Percentiles rank a stretch among this genome's conserved stretches.
These are phyloP conservation scores for Pholiota conissans DNA, from an alignment of 768 basidiomycete genomes.

Conservation along the genomic window DNA sequence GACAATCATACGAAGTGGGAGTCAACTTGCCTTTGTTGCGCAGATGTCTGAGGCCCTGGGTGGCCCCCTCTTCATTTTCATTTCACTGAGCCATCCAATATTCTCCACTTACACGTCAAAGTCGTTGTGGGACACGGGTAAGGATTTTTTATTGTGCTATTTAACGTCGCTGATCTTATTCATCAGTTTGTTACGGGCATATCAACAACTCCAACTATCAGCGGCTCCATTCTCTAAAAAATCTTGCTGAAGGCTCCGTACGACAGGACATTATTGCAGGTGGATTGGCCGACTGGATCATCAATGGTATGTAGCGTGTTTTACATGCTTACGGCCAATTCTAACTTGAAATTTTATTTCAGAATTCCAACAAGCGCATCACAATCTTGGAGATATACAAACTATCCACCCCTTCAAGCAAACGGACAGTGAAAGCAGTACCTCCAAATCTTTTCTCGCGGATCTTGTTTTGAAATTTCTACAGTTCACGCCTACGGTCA, in stretches of 20 bases:
- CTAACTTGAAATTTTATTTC: not conserved
- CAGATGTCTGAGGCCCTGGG: conserved; percentile 29
- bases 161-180: no score
- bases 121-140: conserved; percentile 30
- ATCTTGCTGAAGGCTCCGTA: conserved; percentile 26
- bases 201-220: conserved; percentile 28
- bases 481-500: no score
- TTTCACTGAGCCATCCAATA: conserved; percentile 34
- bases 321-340: not conserved
- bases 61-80: conserved; percentile 32
- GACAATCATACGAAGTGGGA: conserved; percentile 19
- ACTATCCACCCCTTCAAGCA: conserved; percentile 20
- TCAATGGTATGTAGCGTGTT: conserved; percentile 21
- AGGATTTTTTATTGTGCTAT: no score
- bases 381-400: conserved; percentile 20
- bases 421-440: no score
- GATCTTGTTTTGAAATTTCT: no score
- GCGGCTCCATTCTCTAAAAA: conserved; percentile 30
- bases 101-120: conserved; percentile 13
- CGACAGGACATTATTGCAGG: conserved; percentile 39
- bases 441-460: no score
- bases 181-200: conserved; percentile 29
- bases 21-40: conserved; percentile 31
- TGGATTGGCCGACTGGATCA: conserved; percentile 31
- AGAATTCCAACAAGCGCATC: conserved; percentile 31